Evolutionary conservation across 495 filamentous ascomycete species (phyloP), one percentile per base, ranked within the genome.

Genomic region (Hypoxylon trugodes): DNA sequence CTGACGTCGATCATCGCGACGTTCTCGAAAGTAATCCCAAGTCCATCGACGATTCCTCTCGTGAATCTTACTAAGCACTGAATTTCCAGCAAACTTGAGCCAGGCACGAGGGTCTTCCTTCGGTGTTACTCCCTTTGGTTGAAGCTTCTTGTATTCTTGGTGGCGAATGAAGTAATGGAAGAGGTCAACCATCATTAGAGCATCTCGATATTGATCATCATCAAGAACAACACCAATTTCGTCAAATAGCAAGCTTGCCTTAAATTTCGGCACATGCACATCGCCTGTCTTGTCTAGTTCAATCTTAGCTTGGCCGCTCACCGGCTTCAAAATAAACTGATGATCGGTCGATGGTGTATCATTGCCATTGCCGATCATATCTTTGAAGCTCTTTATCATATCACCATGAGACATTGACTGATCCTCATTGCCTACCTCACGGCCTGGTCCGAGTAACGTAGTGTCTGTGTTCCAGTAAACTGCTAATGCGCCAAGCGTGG

Each of bases 101-200:
- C 95, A 98, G 1, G 92, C 96, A 19, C 84, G 84, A 26, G 95
- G 95, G 55, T 97, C 89, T 68, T 98, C 92, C 72, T 93, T 97
- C 0, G 91, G 90, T 1, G 84, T 83, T 28, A 86, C 85, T 21
- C 81, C 86, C 69, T 95, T 95, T 2, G 95, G 95, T 66, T 96
- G 93, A 56, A 90, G 82, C 73, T 92, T 96, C 73, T 92, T 96
- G 79, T 97, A 96, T 73, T 98, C 93, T 73, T 98, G 95, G 66
- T 98, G 96, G 35, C 93, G 90, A 66, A 98, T 90, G 73, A 96
- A 98, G 71, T 94, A 98, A 74, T 98, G 95, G 79, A 98, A 98
- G 4, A 97, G 84, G 72, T 98, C 95, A 6, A 97, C 89, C 79
- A 98, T 90, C 96, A 98, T 98, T 54, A 98, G 77, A 1, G 87